phyloP scores from a whole-genome alignment of 345 rosid species.

The Salix viminalis region DNA sequence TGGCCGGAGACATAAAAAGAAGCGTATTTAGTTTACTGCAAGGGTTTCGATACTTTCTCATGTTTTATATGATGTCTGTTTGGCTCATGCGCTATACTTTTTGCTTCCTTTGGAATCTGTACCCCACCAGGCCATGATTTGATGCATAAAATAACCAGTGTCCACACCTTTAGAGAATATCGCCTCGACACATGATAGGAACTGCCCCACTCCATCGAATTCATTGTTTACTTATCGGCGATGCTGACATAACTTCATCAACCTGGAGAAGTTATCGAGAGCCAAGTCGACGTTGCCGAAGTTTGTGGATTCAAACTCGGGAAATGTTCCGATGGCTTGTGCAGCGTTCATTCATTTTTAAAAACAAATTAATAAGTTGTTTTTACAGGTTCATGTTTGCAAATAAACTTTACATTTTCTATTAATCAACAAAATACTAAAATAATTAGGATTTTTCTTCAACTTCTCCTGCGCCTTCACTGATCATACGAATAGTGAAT shows the following conservation, averaged over 20 bases:
- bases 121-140: conserved; percentile 1
- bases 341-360: not conserved
- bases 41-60: conserved; percentile 19
- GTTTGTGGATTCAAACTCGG: not conserved
- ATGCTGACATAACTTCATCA: not conserved
- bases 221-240: not conserved
- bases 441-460: no score
- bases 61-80: conserved; percentile 24
- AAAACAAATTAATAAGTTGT: not conserved
- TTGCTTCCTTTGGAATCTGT: conserved; percentile 30
- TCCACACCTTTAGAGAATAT: not conserved
- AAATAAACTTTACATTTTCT: not conserved
- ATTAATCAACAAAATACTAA: no score
- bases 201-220: not conserved
- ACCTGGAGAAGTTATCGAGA: not conserved
- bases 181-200: not conserved
- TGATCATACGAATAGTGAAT: no score
- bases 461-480: no score
- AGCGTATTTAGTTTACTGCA: conserved; percentile 14
- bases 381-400: not conserved
- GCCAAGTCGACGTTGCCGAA: not conserved
- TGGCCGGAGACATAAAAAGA: conserved; percentile 19
- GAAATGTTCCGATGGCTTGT: not conserved
- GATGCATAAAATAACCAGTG: not conserved
- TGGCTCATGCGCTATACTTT: conserved; percentile 30